These are phyloP conservation scores for Cucumis sativus DNA, from an alignment of 306 rosid species.

Conservation along the genomic window Cucumber_9930_V3 NC_026657.2:7215001-7215500, in stretches of 20 bases:
- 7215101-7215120: conserved; percentile 16
- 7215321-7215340: conserved; percentile 84
- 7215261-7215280: background rate
- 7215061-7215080: background rate
- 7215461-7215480: background rate
- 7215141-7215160: conserved; percentile 10
- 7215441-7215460: background rate
- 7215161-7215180: background rate
- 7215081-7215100: background rate
- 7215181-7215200: conserved; percentile 9
- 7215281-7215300: conserved; percentile 37
- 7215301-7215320: conserved; percentile 62
- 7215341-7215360: conserved; percentile 63
- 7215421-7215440: conserved; percentile 38
- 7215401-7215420: conserved; percentile 88
- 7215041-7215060: background rate
- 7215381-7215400: conserved; percentile 42
- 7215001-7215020: background rate
- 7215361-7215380: conserved; percentile 38
- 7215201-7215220: conserved; percentile 12
- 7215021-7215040: background rate
- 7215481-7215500: background rate
- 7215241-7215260: conserved; percentile 22
- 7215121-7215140: conserved; percentile 29
- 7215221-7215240: conserved; percentile 8